Evolutionary conservation across 1,284 basidiomycete species (phyloP).

Genomic region (Somion occarium): DNA sequence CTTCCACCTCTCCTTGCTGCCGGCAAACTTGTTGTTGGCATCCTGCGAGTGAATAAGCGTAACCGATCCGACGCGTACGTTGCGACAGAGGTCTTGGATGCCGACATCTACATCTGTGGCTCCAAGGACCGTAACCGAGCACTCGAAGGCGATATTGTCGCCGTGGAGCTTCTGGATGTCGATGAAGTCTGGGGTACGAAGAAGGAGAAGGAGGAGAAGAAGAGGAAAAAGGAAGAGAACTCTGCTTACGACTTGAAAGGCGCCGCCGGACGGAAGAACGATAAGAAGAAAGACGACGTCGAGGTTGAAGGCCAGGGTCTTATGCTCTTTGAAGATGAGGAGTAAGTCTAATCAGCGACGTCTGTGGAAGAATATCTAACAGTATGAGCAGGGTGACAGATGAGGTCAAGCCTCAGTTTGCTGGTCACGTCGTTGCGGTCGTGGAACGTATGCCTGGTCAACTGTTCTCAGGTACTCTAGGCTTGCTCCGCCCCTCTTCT

Average conservation of each 20-base stretch:
- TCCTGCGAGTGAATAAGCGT: constrained; percentile 97
- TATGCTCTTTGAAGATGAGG: constrained; percentile 96
- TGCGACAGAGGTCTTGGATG: constrained; percentile 97
- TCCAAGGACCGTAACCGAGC: constrained; percentile 99
- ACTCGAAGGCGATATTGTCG: constrained; percentile 97
- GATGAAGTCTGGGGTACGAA: constrained; percentile 99
- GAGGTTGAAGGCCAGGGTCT: constrained; percentile 99
- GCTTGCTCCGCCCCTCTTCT: constrained; percentile 92
- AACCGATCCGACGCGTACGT: constrained; percentile 99
- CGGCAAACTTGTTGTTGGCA: constrained; percentile 97
- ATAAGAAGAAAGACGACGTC: constrained; percentile 99
- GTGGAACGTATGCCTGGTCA: constrained; percentile 99
- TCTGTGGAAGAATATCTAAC: constrained; percentile 13
- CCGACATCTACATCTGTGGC: constrained; percentile 98
- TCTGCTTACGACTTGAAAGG: constrained; percentile 84
- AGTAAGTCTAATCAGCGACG: constrained; percentile 45
- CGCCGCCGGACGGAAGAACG: constrained; percentile 79
- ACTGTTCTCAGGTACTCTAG: constrained; percentile 95
- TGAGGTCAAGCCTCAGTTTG: constrained; percentile 92
- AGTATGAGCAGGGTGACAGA: constrained; percentile 74
- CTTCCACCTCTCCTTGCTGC: constrained; percentile 96
- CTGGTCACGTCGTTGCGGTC: constrained; percentile 97
- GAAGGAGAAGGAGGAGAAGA: constrained; percentile 99
- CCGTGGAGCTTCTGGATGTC: constrained; percentile 95
- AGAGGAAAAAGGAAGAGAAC: constrained; percentile 99